Evolutionary conservation across 352 stramenopile genomes (phyloP), one percentile per base, ranked within the genome.

Genomic region (Thalassiosira oceanica): DNA sequence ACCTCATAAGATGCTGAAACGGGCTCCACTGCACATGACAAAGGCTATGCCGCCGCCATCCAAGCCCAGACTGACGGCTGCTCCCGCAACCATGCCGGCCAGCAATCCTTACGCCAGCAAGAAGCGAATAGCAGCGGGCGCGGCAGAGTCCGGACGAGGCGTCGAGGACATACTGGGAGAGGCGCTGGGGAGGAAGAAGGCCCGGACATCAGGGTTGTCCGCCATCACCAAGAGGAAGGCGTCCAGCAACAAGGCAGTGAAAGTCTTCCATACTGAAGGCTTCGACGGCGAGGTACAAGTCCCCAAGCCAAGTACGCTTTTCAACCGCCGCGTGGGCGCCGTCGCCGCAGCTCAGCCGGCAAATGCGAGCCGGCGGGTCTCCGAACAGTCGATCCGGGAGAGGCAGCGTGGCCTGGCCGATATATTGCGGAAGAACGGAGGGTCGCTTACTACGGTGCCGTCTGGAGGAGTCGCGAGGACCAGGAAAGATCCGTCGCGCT

Each of bases 241-340:
- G 39, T 23, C 20, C 53, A 39, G 7, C 50, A n/a, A 35, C 56
- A 52, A 49, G 2, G 35, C 50, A 33, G 33, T 27, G n/a, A 78
- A 78, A 43, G 18, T 78, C 29, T 64, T 72, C 44, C 51, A 71
- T 24, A 50, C 29, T 16, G 39, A 55, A 24, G 64, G 58, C 2
- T 83, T 74, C 51, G 57, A 88, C 56, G 80, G 80, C 21, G 66
- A 62, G 16, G 80, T 88, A 11, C 35, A 52, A 37, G 63, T 88
- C 41, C 80, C 80, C 8, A 84, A 79, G 52, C 76, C 68, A 0
- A 83, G 36, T 44, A 29, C 43, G 37, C n/a, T 86, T 70, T 81
- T 69, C 28, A n/a, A n/a, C n/a, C n/a, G n/a, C n/a, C 27, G 28
- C 4, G 33, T 64, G 11, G 8, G 7, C n/a, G 35, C 6, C 6